A percentile compares a stretch with the other conserved stretches of the same genome.
Conservation (phyloP, 176 grass and related monocot genomes). For the Rhipidocladum racemiflorum region DNA sequence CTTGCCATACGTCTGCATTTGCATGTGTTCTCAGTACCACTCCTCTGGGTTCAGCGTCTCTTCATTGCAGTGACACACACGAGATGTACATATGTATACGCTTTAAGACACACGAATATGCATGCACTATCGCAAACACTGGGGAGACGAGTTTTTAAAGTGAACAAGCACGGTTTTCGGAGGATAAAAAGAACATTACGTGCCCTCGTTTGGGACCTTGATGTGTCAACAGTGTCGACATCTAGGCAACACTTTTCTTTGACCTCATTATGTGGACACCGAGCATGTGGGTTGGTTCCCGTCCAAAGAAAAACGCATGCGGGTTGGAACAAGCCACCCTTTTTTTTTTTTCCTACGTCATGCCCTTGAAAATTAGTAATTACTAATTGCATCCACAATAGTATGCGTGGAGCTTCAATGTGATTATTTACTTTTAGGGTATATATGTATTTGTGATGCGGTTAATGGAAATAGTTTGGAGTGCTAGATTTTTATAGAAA, state of each 20-base stretch:
- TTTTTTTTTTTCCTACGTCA: neutral
- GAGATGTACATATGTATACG: neutral
- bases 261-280: neutral
- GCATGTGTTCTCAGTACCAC: slow-evolving; percentile 19
- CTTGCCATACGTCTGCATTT: neutral
- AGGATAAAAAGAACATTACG: neutral
- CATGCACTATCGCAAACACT: neutral
- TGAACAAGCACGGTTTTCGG: neutral
- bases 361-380: neutral
- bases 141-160: neutral
- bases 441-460: too few species aligned
- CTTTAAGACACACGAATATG: too few species aligned
- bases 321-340: too few species aligned
- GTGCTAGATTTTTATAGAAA: too few species aligned
- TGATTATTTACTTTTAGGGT: too few species aligned
- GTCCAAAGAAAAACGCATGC: too few species aligned
- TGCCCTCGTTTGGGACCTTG: neutral
- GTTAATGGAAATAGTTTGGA: too few species aligned
- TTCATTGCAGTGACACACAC: neutral
- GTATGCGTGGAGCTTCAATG: neutral
- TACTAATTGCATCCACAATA: neutral
- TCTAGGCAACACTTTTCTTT: neutral
- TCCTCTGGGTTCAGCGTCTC: neutral
- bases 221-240: slow-evolving; percentile 28
- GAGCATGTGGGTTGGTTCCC: neutral